Percentiles rank a stretch among this genome's conserved stretches.
These are phyloP conservation scores for Fusarium pininemorale DNA, from an alignment of 2,329 filamentous ascomycete species.

Conservation along the genomic window DNA sequence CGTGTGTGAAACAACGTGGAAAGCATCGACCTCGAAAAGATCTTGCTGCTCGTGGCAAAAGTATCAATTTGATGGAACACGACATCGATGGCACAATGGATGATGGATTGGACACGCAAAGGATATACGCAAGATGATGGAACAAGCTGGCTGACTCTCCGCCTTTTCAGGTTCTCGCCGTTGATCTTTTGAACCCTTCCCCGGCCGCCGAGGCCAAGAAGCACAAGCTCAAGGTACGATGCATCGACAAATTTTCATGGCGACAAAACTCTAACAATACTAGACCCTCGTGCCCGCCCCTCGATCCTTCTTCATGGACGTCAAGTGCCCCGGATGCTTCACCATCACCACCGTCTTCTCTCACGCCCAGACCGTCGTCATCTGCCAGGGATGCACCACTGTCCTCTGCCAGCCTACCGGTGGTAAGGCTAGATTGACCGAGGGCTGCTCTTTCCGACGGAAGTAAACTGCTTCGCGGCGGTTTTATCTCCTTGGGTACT, in stretches of 20 bases:
- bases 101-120: slow-evolving; percentile 21
- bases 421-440: slow-evolving; percentile 98
- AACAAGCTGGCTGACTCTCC: slow-evolving; percentile 57
- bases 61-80: slow-evolving; percentile 29
- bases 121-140: slow-evolving; percentile 27
- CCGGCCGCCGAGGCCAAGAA: slow-evolving; percentile 98
- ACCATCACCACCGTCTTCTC: slow-evolving; percentile 99
- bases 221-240: slow-evolving; percentile 99
- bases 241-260: slow-evolving; percentile 22
- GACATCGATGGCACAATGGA: slow-evolving; percentile 7
- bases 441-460: slow-evolving; percentile 99
- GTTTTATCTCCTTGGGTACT: slow-evolving; percentile 59
- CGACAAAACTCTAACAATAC: slow-evolving; percentile 38
- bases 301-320: slow-evolving; percentile 99
- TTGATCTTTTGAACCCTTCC: slow-evolving; percentile 99
- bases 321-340: slow-evolving; percentile 99
- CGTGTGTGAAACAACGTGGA: slow-evolving; percentile 28
- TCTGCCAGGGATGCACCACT: slow-evolving; percentile 99
- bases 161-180: slow-evolving; percentile 88
- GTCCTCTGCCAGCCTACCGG: slow-evolving; percentile 99
- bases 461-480: slow-evolving; percentile 79
- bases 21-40: slow-evolving; percentile 23
- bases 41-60: slow-evolving; percentile 28
- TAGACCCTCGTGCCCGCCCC: slow-evolving; percentile 94
- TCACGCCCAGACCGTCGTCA: slow-evolving; percentile 99